Conservation (phyloP, 2,329 filamentous ascomycete species). For the Fusarium clavum region DNA sequence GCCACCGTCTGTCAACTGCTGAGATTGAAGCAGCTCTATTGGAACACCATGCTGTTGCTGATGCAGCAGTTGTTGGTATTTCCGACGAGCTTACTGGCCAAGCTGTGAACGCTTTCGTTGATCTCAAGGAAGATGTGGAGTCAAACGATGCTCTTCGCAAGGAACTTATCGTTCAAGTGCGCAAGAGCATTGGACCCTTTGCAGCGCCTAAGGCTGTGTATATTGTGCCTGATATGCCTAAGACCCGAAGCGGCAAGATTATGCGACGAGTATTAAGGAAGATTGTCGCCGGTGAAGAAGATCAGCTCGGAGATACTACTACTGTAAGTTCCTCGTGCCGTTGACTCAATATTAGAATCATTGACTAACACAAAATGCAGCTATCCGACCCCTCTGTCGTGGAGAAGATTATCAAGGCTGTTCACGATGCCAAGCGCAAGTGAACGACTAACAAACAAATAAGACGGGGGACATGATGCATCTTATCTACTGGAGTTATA, state of each 20-base stretch:
- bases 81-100: constrained; percentile 95
- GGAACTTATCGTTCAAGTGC: constrained; percentile 92
- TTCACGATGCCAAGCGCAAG: constrained; percentile 72
- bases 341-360: background rate
- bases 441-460: constrained; percentile 46
- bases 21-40: constrained; percentile 98
- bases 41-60: constrained; percentile 89
- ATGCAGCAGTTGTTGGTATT: constrained; percentile 95
- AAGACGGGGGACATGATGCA: constrained; percentile 17
- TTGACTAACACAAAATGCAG: constrained; percentile 57
- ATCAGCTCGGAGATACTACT: constrained; percentile 91
- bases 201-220: constrained; percentile 94
- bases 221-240: constrained; percentile 92
- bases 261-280: constrained; percentile 98
- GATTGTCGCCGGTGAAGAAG: constrained; percentile 96
- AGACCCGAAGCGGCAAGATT: constrained; percentile 98
- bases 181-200: constrained; percentile 97
- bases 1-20: constrained; percentile 94
- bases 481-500: constrained; percentile 44
- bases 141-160: constrained; percentile 85
- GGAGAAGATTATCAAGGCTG: constrained; percentile 85
- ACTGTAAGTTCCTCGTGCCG: constrained; percentile 72
- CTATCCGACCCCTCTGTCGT: constrained; percentile 92
- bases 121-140: constrained; percentile 87
- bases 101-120: constrained; percentile 96